A percentile compares a stretch with the other conserved stretches of the same genome.
Conservation (phyloP, 75 land plant species). For the Pseudotsuga menziesii region DNA sequence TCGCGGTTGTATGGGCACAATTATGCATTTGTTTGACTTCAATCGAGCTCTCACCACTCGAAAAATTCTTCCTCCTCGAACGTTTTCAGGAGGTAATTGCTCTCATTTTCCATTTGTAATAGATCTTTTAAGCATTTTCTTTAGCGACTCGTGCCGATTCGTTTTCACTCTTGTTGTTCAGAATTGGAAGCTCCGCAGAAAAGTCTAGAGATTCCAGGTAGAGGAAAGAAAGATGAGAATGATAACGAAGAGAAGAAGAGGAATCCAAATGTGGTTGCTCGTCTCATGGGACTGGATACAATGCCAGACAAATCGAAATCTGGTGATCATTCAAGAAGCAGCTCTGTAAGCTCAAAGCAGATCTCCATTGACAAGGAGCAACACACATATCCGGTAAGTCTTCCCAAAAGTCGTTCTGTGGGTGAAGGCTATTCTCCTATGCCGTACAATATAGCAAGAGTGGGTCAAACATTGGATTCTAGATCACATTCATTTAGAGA, state of each 20-base stretch:
- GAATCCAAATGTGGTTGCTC: conserved; percentile 23
- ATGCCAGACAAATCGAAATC: conserved; percentile 4
- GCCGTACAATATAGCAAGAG: not conserved
- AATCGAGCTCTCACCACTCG: not conserved
- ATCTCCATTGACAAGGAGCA: too few species aligned
- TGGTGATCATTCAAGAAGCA: not conserved
- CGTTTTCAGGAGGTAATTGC: not conserved
- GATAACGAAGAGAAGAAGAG: conserved; percentile 6
- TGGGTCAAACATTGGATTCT: not conserved
- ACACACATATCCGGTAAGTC: not conserved
- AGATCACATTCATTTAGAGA: conserved; percentile 19
- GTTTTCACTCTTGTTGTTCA: not conserved
- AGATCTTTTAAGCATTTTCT: not conserved
- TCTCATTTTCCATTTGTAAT: not conserved
- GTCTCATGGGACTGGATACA: conserved; percentile 27
- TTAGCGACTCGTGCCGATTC: not conserved
- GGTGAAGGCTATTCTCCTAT: not conserved
- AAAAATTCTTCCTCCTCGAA: not conserved
- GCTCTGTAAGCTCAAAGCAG: not conserved
- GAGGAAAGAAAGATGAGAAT: not conserved
- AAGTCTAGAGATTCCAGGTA: not conserved
- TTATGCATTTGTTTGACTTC: conserved; percentile 8
- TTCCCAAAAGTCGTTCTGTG: conserved; percentile 1
- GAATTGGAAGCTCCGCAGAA: not conserved
- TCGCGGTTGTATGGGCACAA: not conserved